Evolutionary conservation across 192 early-diverging fungal species (phyloP), one percentile per base, ranked within the genome.

Genomic region (Funneliformis mosseae): DNA sequence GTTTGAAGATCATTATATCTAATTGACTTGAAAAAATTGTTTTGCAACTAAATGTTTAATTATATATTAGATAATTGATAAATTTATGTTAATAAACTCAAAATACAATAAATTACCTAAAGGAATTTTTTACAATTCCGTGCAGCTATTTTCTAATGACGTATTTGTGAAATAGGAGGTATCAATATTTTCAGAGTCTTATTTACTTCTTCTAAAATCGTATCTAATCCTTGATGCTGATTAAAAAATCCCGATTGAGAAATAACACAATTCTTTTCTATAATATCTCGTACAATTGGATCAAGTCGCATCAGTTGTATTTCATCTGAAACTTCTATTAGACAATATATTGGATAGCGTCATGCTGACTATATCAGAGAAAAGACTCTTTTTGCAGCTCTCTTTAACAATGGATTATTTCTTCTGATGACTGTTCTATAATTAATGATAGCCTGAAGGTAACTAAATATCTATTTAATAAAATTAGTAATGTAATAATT

Each of bases 171-270:
- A 48, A 74, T 33, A 55, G 73, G 73, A 74, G 73, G 73, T 74
- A 74, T 74, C 55, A 74, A 74, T 4, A 27, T 55, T 74, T 74
- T 74, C 50, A 74, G 27, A 48, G 73, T 23, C 28, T 74, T 74
- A 41, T 74, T 74, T 55, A 74, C 25, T 25, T 74, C 46, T 60
- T n/a, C n/a, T n/a, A n/a, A n/a, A n/a, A n/a, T n/a, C n/a, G n/a
- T n/a, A n/a, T n/a, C n/a, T n/a, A n/a, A n/a, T n/a, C n/a, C n/a
- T n/a, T n/a, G n/a, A n/a, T n/a, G n/a, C n/a, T n/a, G n/a, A n/a
- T n/a, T n/a, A 60, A 12, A 74, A 33, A 74, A 14, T 23, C 50
- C 73, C 55, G 73, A 74, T 21, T 48, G 8, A 55, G 73, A 74
- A 87, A 84, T 46, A 64, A 80, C n/a, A n/a, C n/a, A n/a, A n/a